A percentile compares a stretch with the other conserved stretches of the same genome.
Conservation (phyloP, 148 eudicot species). For the Persicaria maculosa region DNA sequence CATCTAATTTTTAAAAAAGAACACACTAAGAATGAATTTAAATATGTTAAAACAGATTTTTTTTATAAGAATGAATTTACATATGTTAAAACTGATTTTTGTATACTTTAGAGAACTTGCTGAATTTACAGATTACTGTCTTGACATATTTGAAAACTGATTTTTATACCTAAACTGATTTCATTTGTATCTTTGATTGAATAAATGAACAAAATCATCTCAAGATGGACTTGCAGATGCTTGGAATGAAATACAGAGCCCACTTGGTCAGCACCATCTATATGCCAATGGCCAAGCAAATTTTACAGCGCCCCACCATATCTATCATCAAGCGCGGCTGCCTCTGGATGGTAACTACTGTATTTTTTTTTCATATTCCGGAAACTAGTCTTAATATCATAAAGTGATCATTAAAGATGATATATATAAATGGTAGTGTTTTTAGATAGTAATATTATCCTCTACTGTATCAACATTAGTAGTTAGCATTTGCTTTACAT, state of each 20-base stretch:
- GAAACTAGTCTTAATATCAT: background rate
- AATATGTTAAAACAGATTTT: too few relatives aligned
- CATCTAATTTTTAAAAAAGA: too few relatives aligned
- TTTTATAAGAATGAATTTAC: too few relatives aligned
- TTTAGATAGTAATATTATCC: background rate
- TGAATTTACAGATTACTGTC: too few relatives aligned
- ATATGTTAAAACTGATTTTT: too few relatives aligned
- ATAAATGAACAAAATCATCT: background rate
- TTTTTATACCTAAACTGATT: too few relatives aligned
- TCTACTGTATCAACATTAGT: background rate
- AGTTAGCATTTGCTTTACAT: background rate
- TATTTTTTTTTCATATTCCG: background rate
- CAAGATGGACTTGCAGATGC: conserved; percentile 53
- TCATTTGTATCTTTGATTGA: too few relatives aligned
- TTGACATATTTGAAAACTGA: too few relatives aligned
- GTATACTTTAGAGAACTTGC: too few relatives aligned
- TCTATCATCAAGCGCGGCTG: conserved; percentile 30
- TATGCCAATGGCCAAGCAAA: conserved; percentile 21
- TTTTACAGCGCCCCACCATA: conserved; percentile 35
- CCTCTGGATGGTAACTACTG: conserved; percentile 54
- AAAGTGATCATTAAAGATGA: background rate
- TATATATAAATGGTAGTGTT: background rate
- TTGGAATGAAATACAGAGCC: conserved; percentile 80
- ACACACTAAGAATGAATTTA: too few relatives aligned
- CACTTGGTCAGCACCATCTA: conserved; percentile 26